Conservation (phyloP, 495 filamentous ascomycete species). For the Aspergillus baeticus region DNA sequence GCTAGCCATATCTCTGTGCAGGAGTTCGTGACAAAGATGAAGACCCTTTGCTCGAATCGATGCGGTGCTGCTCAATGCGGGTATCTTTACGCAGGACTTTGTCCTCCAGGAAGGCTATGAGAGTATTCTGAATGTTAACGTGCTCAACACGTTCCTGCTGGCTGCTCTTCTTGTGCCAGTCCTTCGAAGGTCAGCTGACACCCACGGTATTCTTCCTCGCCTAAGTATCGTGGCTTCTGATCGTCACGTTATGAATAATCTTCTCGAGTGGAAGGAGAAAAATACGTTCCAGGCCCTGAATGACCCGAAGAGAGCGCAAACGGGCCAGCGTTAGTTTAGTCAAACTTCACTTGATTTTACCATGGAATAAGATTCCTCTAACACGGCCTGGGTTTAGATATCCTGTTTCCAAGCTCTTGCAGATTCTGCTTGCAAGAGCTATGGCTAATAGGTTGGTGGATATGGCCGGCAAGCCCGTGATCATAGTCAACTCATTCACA, state of each 20-base stretch:
- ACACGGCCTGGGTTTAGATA: too few species aligned
- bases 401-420: background rate
- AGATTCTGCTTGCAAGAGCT: background rate
- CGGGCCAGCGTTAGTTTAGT: too few species aligned
- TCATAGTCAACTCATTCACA: background rate
- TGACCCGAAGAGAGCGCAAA: conserved; percentile 19
- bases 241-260: background rate
- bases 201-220: conserved; percentile 10
- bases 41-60: conserved; percentile 30
- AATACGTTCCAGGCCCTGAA: conserved; percentile 13
- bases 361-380: too few species aligned
- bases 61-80: conserved; percentile 35
- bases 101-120: conserved; percentile 34
- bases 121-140: conserved; percentile 41
- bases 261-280: background rate
- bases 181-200: conserved; percentile 17
- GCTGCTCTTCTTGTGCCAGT: conserved; percentile 24
- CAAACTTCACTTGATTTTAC: too few species aligned
- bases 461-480: background rate
- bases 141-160: conserved; percentile 43
- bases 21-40: conserved; percentile 25
- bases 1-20: conserved; percentile 32
- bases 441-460: background rate
- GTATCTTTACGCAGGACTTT: conserved; percentile 20
- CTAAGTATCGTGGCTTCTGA: conserved; percentile 8